These are phyloP conservation scores for Biscogniauxia sp. DNA, from an alignment of 2,329 filamentous ascomycete genomes.

Conservation along the genomic window DNA sequence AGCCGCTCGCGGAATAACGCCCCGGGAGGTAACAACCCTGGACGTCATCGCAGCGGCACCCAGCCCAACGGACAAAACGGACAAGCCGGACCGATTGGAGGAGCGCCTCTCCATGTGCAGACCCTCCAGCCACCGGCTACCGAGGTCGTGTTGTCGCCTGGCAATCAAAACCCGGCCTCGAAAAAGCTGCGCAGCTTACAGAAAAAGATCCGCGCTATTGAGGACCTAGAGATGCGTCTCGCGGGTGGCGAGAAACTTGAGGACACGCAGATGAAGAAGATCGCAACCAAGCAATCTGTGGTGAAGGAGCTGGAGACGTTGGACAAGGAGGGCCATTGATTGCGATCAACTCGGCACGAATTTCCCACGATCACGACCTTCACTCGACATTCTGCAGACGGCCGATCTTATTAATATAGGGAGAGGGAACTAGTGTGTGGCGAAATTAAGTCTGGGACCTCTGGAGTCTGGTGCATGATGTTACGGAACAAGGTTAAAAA, in stretches of 20 bases:
- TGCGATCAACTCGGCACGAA: background rate
- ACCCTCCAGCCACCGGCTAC: slow-evolving; percentile 42
- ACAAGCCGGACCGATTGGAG: slow-evolving; percentile 19
- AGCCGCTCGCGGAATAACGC: slow-evolving; percentile 53
- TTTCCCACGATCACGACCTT: background rate
- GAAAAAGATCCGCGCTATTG: slow-evolving; percentile 97
- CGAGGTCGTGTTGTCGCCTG: slow-evolving; percentile 41
- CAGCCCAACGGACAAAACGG: slow-evolving; percentile 37
- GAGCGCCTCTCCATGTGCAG: slow-evolving; percentile 29
- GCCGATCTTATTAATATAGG: background rate
- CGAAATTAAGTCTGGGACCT: background rate
- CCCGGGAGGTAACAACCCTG: slow-evolving; percentile 43
- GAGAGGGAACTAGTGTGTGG: background rate
- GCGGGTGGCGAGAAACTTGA: slow-evolving; percentile 95
- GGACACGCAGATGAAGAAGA: slow-evolving; percentile 98
- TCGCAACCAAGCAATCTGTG: slow-evolving; percentile 80
- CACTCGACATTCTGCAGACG: background rate
- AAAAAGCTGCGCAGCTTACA: slow-evolving; percentile 93
- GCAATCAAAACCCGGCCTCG: slow-evolving; percentile 67
- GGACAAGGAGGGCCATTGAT: slow-evolving; percentile 35
- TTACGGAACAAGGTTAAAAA: background rate
- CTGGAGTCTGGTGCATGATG: background rate
- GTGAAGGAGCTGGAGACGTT: slow-evolving; percentile 75
- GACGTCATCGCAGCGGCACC: slow-evolving; percentile 52
- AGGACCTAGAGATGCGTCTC: slow-evolving; percentile 95